Percentiles rank a stretch among this genome's conserved stretches.
These are phyloP conservation scores for Verticillium zaregamsianum DNA, from an alignment of 2,329 filamentous ascomycete genomes.

Conservation along the genomic window DNA sequence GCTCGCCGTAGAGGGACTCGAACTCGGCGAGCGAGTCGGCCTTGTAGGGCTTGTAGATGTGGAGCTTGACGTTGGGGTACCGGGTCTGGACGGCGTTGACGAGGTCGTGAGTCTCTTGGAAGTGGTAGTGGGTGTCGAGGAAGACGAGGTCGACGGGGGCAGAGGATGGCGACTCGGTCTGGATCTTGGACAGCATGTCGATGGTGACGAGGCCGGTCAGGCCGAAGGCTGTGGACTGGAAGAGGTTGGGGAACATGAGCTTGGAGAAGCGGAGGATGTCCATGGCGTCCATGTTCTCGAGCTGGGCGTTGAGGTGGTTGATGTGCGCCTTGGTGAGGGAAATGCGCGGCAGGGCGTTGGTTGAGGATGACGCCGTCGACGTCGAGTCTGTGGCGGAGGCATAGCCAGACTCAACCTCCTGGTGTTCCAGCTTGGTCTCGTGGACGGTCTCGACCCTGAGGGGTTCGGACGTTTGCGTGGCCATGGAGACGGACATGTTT, in stretches of 20 bases:
- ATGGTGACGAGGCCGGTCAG: constrained; percentile 76
- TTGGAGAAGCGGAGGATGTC: constrained; percentile 92
- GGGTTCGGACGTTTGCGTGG: constrained; percentile 11
- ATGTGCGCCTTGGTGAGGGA: constrained; percentile 85
- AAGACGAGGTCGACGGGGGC: constrained; percentile 67
- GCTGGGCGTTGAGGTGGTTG: constrained; percentile 83
- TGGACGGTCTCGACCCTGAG: constrained; percentile 28
- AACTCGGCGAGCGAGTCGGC: constrained; percentile 72
- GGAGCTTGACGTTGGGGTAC: constrained; percentile 77
- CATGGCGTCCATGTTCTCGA: constrained; percentile 83
- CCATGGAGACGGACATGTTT: constrained; percentile 4
- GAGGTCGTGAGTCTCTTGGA: constrained; percentile 69
- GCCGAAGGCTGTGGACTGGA: constrained; percentile 80
- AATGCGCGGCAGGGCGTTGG: constrained; percentile 68
- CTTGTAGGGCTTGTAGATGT: constrained; percentile 85
- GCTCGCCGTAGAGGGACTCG: constrained; percentile 73
- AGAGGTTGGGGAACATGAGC: constrained; percentile 83
- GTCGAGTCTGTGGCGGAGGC: constrained; percentile 41
- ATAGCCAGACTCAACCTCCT: constrained; percentile 77
- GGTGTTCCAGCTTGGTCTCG: constrained; percentile 36
- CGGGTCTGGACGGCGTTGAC: constrained; percentile 68
- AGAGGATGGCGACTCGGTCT: constrained; percentile 56
- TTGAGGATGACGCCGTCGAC: constrained; percentile 47
- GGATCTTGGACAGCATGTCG: constrained; percentile 79
- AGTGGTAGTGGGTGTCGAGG: constrained; percentile 81